Evolutionary conservation across 2,329 filamentous ascomycete genomes (phyloP).

Genomic region (Alternaria sp.): DNA sequence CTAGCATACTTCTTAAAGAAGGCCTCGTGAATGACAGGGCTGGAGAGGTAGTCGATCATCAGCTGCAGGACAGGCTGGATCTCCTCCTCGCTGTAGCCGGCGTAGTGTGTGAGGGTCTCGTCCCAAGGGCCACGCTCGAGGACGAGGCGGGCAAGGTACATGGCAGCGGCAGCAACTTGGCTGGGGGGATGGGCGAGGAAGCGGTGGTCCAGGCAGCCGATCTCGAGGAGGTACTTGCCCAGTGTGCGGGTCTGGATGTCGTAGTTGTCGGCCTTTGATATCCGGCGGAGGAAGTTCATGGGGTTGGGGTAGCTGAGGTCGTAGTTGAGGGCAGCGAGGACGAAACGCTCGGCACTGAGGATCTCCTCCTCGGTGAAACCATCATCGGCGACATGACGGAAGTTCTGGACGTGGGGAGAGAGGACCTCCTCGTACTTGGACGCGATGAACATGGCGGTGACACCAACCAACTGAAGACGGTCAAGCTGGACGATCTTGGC

Average conservation of each 20-base stretch:
- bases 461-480: constrained; percentile 92
- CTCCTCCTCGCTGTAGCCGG: constrained; percentile 91
- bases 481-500: constrained; percentile 95
- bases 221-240: constrained; percentile 97
- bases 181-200: constrained; percentile 91
- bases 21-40: constrained; percentile 89
- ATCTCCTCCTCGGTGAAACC: constrained; percentile 96
- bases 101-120: constrained; percentile 83
- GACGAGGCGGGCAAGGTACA: constrained; percentile 92
- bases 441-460: constrained; percentile 99
- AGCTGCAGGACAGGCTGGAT: constrained; percentile 89
- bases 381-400: constrained; percentile 95
- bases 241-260: constrained; percentile 97
- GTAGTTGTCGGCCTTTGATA: constrained; percentile 99
- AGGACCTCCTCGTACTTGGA: constrained; percentile 99
- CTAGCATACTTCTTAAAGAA: constrained; percentile 99
- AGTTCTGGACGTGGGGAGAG: constrained; percentile 95
- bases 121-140: constrained; percentile 93
- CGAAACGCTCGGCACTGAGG: constrained; percentile 93
- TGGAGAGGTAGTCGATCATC: constrained; percentile 95
- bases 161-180: constrained; percentile 87
- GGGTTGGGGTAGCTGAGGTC: constrained; percentile 98
- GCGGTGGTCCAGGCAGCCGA: constrained; percentile 91
- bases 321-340: constrained; percentile 89
- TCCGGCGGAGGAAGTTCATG: constrained; percentile 99